Base-by-base conservation (phyloP, 768 basidiomycete genomes). In the Agrocybe pediades region DNA sequence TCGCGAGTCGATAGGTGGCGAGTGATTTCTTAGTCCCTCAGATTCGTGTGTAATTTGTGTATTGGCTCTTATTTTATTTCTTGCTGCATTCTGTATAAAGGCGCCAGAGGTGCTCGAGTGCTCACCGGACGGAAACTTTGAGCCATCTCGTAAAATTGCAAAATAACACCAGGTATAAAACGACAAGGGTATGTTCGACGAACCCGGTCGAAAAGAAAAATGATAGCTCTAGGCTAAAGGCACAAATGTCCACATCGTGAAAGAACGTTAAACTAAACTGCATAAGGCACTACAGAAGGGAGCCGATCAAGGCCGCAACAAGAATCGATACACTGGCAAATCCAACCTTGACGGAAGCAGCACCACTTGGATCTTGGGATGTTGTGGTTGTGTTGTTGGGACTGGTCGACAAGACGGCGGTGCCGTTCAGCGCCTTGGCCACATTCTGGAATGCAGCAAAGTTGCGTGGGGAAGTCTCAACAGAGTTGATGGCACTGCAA, bases 381-480 rank as follows among this genome's bases (percentile, higher is more conserved):
- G 19, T 17, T 4, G 43, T 46, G 61, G 46, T 1, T 69, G 46
- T 5, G 65, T 51, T 16, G 70, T 21, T 30, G 60, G 71, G 62
- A 4, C 63, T 59, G 41, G 64, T 68, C 5, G 74, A 62, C n/a
- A 72, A 65, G 24, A 72, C 65, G 39, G 71, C 63, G 5, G 82
- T 80, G 49, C 82, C 82, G 62, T 85, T 85, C 54, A 83, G 66
- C 48, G 74, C 63, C 68, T 74, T 71, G 17, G 86, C 84, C 43
- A 84, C 73, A 40, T 68, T 66, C 69, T 82, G 72, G 78, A 83
- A 86, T 2, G 83, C 83, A 39, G 70, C 61, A 68, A 83, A 85
- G 70, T 75, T 82, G 58, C 77, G 77, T 9, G 67, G 57, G 5
- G 77, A 78, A 52, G 55, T 62, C 53, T 84, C 77, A 51, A 77